These are phyloP conservation scores for Eucalyptus sideroxylon DNA, from an alignment of 345 rosid genomes.

Conservation along the genomic window DNA sequence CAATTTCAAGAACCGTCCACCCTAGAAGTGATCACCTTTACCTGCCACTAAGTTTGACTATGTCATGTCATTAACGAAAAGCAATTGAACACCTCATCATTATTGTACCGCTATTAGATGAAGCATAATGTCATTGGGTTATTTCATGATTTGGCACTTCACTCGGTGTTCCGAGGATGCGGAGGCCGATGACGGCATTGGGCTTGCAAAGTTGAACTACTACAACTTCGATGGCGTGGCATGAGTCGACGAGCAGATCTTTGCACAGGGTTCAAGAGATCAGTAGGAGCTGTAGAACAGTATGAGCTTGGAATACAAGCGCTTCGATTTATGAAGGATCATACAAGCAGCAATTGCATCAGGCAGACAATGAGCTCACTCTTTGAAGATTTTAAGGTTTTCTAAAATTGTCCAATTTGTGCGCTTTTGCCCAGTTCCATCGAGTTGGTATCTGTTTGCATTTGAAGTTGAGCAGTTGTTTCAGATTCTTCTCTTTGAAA, in stretches of 20 bases:
- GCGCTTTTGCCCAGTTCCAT: not conserved
- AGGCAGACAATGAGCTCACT: not conserved
- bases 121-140: not conserved
- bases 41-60: not conserved
- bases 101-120: not conserved
- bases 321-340: not conserved
- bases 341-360: not conserved
- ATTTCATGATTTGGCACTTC: not conserved
- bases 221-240: not conserved
- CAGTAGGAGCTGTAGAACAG: not conserved
- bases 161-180: not conserved
- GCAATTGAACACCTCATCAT: not conserved
- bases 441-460: not conserved
- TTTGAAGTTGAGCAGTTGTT: not conserved
- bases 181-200: not conserved
- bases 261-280: not conserved
- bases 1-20: no score
- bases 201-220: not conserved
- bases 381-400: not conserved
- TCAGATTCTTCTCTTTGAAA: not conserved
- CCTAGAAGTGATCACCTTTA: fast-evolving
- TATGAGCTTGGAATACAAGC: not conserved
- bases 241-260: not conserved
- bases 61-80: not conserved
- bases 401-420: not conserved